Evolutionary conservation across 2,329 filamentous ascomycete genomes (phyloP), one percentile per base, ranked within the genome.

Genomic region (Rutstroemia sp.): DNA sequence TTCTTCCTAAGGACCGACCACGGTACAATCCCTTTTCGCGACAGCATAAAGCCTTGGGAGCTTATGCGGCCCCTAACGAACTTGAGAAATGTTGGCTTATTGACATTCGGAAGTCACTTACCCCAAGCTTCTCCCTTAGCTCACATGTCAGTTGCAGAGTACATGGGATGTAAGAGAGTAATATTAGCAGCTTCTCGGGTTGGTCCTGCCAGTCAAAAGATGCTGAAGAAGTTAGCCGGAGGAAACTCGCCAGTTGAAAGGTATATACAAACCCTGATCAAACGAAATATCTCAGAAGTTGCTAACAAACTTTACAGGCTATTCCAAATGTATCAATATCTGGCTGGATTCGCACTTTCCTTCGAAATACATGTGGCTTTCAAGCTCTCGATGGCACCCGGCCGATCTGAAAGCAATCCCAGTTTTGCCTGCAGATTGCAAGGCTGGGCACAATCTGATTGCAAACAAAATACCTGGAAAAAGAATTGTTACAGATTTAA

Each of bases 1-100:
- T 3, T n/a, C 4, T 4, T 7, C 1, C 3, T 5, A 4, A 1
- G 3, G 10, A 8, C 37, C 1, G 23, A 8, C 37, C 37, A 2
- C 7, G 37, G 1, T 3, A 1, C 37, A 39, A n/a, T n/a, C 37
- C 6, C 3, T n/a, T 4, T 12, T 39, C 38, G n/a, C n/a, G 2
- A 5, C n/a, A 1, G 4, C n/a, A 14, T 41, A 2, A 17, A n/a
- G 38, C 38, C 38, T 1, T 27, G 25, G 25, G 4, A 27, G 25
- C 4, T 27, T 27, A 2, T 27, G 6, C 25, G 25, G 25, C 25
- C 25, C 6, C 2, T 41, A n/a, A 8, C 6, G 5, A 2, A 9
- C 6, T 14, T 41, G 10, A 14, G 38, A 10, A 41, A 41, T 14
- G 5, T 17, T 10, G 38, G 38, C 10, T 5, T 17, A 14, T 5